These are phyloP conservation scores for Canariomyces notabilis DNA, from an alignment of 2,329 filamentous ascomycete genomes.

Conservation along the genomic window DNA sequence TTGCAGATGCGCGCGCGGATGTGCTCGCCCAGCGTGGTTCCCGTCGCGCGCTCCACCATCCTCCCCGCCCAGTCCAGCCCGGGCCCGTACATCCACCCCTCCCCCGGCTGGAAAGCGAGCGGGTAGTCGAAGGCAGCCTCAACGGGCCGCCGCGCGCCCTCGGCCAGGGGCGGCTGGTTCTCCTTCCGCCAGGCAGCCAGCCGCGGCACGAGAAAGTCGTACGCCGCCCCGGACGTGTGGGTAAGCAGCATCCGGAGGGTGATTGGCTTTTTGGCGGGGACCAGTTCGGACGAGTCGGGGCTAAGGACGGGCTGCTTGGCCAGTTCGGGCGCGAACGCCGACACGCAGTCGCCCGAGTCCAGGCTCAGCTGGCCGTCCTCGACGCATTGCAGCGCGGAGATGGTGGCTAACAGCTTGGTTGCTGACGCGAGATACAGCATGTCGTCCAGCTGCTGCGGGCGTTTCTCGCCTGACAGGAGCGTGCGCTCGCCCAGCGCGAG, in stretches of 20 bases:
- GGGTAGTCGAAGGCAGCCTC: constrained; percentile 40
- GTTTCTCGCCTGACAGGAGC: constrained; percentile 36
- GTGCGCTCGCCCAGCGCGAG: constrained; percentile 37
- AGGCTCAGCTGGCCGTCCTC: constrained; percentile 33
- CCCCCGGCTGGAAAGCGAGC: constrained; percentile 41
- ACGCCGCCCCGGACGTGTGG: constrained; percentile 44
- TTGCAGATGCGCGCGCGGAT: constrained; percentile 21
- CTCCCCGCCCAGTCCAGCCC: constrained; percentile 44
- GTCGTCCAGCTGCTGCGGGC: constrained; percentile 31
- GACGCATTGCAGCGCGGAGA: constrained; percentile 37
- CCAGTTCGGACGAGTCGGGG: constrained; percentile 22
- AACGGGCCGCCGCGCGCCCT: constrained; percentile 30
- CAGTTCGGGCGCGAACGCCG: constrained; percentile 43
- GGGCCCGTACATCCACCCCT: constrained; percentile 45
- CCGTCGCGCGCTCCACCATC: constrained; percentile 40
- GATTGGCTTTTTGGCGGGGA: constrained; percentile 34
- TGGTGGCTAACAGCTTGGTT: constrained; percentile 38
- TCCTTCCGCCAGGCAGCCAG: constrained; percentile 36
- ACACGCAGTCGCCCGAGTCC: constrained; percentile 39
- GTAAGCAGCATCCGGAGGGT: constrained; percentile 43
- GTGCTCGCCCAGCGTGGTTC: constrained; percentile 32
- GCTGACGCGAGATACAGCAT: constrained; percentile 37
- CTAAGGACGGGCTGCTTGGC: constrained; percentile 42
- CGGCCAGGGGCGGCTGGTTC: constrained; percentile 20
- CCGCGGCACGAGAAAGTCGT: constrained; percentile 38